Evolutionary conservation across 1,284 basidiomycete species (phyloP).

Genomic region (Cronartium quercuum): DNA sequence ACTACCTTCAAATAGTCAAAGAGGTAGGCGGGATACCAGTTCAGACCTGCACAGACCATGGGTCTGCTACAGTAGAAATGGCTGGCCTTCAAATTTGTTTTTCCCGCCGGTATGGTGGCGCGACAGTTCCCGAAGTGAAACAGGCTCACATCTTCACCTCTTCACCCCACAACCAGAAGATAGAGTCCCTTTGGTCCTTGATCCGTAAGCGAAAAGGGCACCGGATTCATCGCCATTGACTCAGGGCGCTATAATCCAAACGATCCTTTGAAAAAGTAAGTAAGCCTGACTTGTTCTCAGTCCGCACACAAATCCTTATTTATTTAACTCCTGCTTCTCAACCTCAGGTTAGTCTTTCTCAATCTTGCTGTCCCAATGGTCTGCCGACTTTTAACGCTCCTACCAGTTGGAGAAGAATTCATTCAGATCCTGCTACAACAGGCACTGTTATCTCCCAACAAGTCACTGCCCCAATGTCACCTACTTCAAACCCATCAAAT

Average conservation of each 20-base stretch:
- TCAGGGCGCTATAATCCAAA: background rate
- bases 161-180: background rate
- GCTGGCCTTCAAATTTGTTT: background rate
- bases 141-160: background rate
- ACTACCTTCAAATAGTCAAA: constrained; percentile 3
- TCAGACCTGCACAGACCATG: background rate
- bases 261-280: background rate
- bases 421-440: too few relatives aligned
- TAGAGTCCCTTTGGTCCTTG: background rate
- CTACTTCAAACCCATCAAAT: too few relatives aligned
- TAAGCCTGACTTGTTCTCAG: too few relatives aligned
- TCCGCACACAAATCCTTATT: too few relatives aligned
- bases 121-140: background rate
- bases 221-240: too few relatives aligned
- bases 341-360: background rate
- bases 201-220: background rate
- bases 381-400: too few relatives aligned
- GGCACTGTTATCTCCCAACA: too few relatives aligned
- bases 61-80: background rate
- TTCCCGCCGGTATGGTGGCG: background rate
- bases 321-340: too few relatives aligned
- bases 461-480: too few relatives aligned
- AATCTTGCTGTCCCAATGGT: too few relatives aligned
- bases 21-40: background rate
- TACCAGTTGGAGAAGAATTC: too few relatives aligned